Conservation (phyloP, 1,284 basidiomycete genomes). For the Peniophora sp. region DNA sequence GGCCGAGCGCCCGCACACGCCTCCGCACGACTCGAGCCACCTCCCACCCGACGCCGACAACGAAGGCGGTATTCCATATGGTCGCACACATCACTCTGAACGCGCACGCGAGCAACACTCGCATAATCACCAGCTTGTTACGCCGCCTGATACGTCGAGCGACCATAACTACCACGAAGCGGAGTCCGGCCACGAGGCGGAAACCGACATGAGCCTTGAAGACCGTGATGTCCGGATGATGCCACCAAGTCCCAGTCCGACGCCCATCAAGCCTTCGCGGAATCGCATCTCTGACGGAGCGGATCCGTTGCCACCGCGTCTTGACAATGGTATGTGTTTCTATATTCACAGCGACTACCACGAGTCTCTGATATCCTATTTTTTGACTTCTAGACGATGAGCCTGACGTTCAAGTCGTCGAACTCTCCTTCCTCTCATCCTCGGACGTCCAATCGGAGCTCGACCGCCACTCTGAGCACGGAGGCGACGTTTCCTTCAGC, state of each 20-base stretch:
- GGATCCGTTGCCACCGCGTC: no score
- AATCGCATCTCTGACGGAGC: no score
- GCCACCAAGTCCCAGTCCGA: conserved; percentile 19
- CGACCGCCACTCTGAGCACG: conserved; percentile 22
- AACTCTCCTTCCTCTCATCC: conserved; percentile 28
- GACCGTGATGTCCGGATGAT: conserved; percentile 41
- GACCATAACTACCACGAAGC: not conserved
- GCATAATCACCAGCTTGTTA: conserved; percentile 7
- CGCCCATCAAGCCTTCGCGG: no score
- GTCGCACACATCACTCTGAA: conserved; percentile 59
- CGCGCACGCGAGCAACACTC: conserved; percentile 18
- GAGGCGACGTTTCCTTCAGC: conserved; percentile 19
- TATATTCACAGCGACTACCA: no score
- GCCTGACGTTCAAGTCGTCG: conserved; percentile 23
- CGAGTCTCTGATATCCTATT: no score
- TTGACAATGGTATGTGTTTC: no score
- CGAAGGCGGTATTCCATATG: conserved; percentile 61
- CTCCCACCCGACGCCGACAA: conserved; percentile 33
- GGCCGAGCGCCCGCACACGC: conserved; percentile 17
- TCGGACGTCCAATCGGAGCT: conserved; percentile 8
- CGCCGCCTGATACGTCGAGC: conserved; percentile 6
- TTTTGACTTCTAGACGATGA: conserved; percentile 7
- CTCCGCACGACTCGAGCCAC: conserved; percentile 12
- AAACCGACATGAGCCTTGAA: no score
- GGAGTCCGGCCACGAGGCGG: no score